phyloP scores from a whole-genome alignment of 2,329 filamentous ascomycete genomes.

The Neopestalotiopsis sp. region DNA sequence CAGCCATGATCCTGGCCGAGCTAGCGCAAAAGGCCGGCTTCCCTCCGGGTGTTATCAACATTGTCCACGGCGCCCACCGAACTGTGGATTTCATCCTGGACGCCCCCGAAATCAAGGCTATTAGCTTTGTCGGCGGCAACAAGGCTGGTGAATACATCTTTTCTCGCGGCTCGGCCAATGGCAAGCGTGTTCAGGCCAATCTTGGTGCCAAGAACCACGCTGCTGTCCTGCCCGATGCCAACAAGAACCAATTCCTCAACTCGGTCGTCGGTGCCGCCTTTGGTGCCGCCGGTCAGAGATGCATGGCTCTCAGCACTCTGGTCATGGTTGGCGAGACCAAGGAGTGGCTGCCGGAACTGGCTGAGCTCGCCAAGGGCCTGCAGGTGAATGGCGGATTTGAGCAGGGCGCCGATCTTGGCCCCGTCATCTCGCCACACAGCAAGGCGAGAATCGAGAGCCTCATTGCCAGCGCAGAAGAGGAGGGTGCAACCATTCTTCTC shows the following conservation, averaged over 20 bases:
- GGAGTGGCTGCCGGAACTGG: conserved; percentile 80
- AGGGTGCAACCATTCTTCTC: conserved; percentile 82
- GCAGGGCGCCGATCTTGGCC: conserved; percentile 77
- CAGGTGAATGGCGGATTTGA: conserved; percentile 84
- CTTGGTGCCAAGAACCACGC: conserved; percentile 89
- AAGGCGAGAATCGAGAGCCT: conserved; percentile 79
- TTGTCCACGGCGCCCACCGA: conserved; percentile 80
- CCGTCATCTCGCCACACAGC: conserved; percentile 80
- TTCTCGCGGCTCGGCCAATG: conserved; percentile 77
- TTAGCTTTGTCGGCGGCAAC: conserved; percentile 87
- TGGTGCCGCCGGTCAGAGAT: conserved; percentile 82
- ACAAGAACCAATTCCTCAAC: conserved; percentile 89
- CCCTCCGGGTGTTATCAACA: conserved; percentile 80
- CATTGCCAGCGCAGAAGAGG: conserved; percentile 77
- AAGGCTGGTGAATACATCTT: conserved; percentile 91
- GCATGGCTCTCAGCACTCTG: conserved; percentile 84
- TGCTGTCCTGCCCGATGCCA: conserved; percentile 82
- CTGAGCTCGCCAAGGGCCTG: conserved; percentile 74
- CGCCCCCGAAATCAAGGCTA: conserved; percentile 82
- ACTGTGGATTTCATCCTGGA: conserved; percentile 89
- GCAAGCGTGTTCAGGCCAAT: conserved; percentile 88
- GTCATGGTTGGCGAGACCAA: conserved; percentile 87
- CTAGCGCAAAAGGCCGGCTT: conserved; percentile 81
- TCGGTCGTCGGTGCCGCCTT: conserved; percentile 84
- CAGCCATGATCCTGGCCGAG: conserved; percentile 84